These are phyloP conservation scores for Starmerella apicola DNA, from an alignment of 805 yeast genomes.

Conservation along the genomic window DNA sequence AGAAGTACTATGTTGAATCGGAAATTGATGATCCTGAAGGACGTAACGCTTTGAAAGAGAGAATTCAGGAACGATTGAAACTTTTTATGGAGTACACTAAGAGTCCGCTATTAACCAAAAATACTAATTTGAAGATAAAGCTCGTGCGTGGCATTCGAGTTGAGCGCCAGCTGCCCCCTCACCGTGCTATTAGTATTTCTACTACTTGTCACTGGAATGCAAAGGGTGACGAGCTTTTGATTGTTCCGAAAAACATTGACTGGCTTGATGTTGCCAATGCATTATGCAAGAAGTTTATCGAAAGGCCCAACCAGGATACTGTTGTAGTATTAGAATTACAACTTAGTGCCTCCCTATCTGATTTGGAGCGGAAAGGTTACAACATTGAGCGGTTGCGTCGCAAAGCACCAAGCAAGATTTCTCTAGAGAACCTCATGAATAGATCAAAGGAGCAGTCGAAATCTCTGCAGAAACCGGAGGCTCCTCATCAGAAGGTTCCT, in stretches of 20 bases:
- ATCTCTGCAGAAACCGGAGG: background rate
- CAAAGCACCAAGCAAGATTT: background rate
- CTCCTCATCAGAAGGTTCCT: background rate
- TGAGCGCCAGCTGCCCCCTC: slow-evolving; percentile 19
- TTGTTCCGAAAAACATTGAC: slow-evolving; percentile 22
- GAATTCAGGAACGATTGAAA: slow-evolving; percentile 25
- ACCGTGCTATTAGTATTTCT: slow-evolving; percentile 16
- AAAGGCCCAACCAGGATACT: slow-evolving; percentile 29
- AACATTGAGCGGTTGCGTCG: slow-evolving; percentile 27
- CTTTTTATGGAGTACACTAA: slow-evolving; percentile 26
- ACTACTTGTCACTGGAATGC: slow-evolving; percentile 18
- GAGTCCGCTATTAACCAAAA: slow-evolving; percentile 10
- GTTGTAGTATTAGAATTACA: slow-evolving; percentile 29
- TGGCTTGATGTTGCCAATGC: slow-evolving; percentile 31
- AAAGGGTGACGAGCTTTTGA: slow-evolving; percentile 12
- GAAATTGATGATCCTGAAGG: slow-evolving; percentile 11
- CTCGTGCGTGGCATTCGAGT: slow-evolving; percentile 23
- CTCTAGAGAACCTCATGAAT: background rate
- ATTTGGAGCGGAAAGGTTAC: slow-evolving; percentile 29
- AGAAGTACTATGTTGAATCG: slow-evolving; percentile 23
- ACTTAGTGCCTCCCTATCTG: slow-evolving; percentile 23
- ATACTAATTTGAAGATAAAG: slow-evolving; percentile 16
- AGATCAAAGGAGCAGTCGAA: background rate
- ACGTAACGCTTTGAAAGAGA: slow-evolving; percentile 13
- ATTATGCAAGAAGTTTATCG: slow-evolving; percentile 22